Evolutionary conservation across 441 rosid genomes (phyloP).

Genomic region (Populus hybrid): DNA sequence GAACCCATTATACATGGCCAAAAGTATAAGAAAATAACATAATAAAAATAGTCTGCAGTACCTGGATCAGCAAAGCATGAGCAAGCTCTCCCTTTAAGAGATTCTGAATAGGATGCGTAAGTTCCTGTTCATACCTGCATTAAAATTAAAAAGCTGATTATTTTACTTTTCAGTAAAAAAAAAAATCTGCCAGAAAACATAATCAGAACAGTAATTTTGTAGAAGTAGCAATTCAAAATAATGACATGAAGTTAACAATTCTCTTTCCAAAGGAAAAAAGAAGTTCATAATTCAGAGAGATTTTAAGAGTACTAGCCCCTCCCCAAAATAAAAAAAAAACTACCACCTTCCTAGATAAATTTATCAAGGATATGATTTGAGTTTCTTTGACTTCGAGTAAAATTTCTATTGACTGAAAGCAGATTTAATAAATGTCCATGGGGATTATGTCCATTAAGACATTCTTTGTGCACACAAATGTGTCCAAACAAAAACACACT

Average conservation of each 20-base stretch:
- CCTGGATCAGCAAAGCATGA: slow-evolving; percentile 95
- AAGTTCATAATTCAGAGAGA: not conserved
- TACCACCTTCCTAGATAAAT: not conserved
- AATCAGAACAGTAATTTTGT: not conserved
- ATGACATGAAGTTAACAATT: not conserved
- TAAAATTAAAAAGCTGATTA: slow-evolving; percentile 4
- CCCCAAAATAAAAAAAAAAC: not conserved
- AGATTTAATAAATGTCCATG: not conserved
- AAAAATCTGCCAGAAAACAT: not conserved
- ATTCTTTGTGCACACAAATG: not conserved
- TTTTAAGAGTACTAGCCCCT: not conserved
- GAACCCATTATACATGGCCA: slow-evolving; percentile 19
- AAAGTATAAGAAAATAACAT: slow-evolving; percentile 17
- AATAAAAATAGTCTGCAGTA: slow-evolving; percentile 27
- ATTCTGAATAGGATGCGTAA: slow-evolving; percentile 82
- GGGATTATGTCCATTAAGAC: not conserved
- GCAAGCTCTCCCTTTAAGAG: slow-evolving; percentile 95
- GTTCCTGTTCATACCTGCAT: slow-evolving; percentile 85
- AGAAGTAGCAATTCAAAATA: not conserved
- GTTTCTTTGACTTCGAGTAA: not conserved
- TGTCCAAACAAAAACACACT: not conserved
- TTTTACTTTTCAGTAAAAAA: not conserved
- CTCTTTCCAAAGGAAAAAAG: too few species aligned
- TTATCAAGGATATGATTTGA: not conserved
- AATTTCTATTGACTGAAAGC: not conserved